Base-by-base conservation (phyloP, 1,284 basidiomycete genomes). In the Inonotus hispidus region DNA sequence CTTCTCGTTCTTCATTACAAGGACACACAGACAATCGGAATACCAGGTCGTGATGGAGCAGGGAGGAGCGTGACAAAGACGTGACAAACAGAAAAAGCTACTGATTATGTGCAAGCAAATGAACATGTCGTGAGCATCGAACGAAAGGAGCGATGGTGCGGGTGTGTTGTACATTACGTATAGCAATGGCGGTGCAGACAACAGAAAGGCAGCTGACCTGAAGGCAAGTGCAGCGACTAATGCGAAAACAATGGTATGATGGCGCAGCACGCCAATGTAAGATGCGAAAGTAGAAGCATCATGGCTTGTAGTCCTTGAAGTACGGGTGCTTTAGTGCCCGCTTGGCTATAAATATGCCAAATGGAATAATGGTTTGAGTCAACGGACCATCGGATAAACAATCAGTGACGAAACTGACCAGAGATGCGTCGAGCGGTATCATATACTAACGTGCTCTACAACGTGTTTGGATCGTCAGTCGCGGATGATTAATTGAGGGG, bases 381-480 rank as follows among this genome's bases (percentile, higher is more conserved):
- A 41, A 52, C 53, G n/a, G 19, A 38, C 32, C 19, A n/a, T 55
- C 8, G 53, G 50, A 52, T 43, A 55, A 56, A 19, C 27, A 54
- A 52, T 11, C 35, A 2, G 27, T 1, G 16, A n/a, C 23, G 50
- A 27, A n/a, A 41, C 82, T 67, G 68, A 92, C 92, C 92, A 58
- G 95, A 95, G 71, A 98, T 95, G 60, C 96, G 88, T 72, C 92
- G 92, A 37, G 95, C 88, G 0, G 94, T 94, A 73, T 99, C 95
- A 72, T 97, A 99, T 7, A 88, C 87, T 65, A 98, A 79, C 69
- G 91, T 92, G 69, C 82, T 82, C 87, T 92, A 68, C 11, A 76
- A 39, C 64, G 38, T 75, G 65, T 49, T 65, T 77, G 76, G 23
- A 21, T 6, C 62, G 55, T 52, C 37, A 58, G 29, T 35, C 25